Base-by-base conservation (phyloP, 2,329 filamentous ascomycete genomes). In the Ophiostoma australiae region DNA sequence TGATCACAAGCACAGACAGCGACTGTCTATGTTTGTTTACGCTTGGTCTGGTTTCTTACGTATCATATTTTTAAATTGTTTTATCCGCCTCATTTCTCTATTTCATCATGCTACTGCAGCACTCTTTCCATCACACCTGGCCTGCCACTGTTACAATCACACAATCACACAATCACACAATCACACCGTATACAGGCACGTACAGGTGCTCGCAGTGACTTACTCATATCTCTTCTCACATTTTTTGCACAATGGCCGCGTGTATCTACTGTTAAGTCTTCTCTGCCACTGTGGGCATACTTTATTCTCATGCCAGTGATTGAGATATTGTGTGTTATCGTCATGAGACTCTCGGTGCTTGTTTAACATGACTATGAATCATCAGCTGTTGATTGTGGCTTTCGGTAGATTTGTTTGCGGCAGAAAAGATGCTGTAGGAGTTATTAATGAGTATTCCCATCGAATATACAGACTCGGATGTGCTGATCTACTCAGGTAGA, bases 21-120 rank as follows among this genome's bases (percentile, higher is more conserved):
- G 44, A 58, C 58, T 33, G 58, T 33, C 33, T 33, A 33, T 63
- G 58, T 33, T 63, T 63, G 58, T 63, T 63, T 63, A 63, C 58
- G 35, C 27, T 33, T 31, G 33, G 27, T 63, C 44, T n/a, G 20
- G 58, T 63, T 33, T 17, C 55, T 33, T 27, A 7, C 4, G 27
- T 17, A 5, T 63, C 58, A 10, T 11, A 13, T 27, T 10, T 23
- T 31, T n/a, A 17, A 11, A 41, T 41, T 11, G 39, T 15, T 4
- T 11, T 41, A 13, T 11, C 39, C 8, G 13, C 39, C 15, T 3
- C 11, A 13, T 58, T 3, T 58, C 52, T 27, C 8, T 58, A 27
- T 58, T 13, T 27, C 52, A 4, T 58, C n/a, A 11, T 7, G 2
- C 11, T 58, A 0, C 27, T 11, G 10, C 58, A 63, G 58, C 58